Percentiles rank a stretch among this genome's conserved stretches.
These are phyloP conservation scores for Physocladia obscura DNA, from an alignment of 192 early-diverging fungal genomes.

Conservation along the genomic window DNA sequence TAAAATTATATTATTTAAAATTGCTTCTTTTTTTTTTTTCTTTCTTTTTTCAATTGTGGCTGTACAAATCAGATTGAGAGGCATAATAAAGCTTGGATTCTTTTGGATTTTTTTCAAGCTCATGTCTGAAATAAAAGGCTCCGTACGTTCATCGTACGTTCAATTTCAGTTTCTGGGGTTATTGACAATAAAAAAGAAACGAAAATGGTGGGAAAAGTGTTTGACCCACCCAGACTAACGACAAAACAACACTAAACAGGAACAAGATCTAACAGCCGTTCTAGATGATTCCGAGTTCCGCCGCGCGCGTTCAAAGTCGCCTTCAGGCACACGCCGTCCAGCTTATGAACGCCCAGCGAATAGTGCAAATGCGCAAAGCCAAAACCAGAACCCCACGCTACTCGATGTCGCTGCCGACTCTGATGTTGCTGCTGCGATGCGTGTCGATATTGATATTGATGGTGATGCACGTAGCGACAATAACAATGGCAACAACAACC, in stretches of 20 bases:
- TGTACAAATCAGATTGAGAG: too few relatives aligned
- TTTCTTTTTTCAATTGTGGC: too few relatives aligned
- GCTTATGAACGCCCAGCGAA: background rate
- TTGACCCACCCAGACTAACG: background rate
- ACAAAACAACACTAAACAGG: slow-evolving; percentile 19
- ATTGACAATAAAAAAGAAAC: background rate
- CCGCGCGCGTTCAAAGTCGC: slow-evolving; percentile 7
- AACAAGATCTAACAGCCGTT: slow-evolving; percentile 39
- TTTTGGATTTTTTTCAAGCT: too few relatives aligned
- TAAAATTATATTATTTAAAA: too few relatives aligned
- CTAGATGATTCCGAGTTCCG: slow-evolving; percentile 11
- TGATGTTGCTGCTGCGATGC: background rate
- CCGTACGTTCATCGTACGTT: too few relatives aligned
- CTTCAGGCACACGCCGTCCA: slow-evolving; percentile 5
- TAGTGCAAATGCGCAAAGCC: background rate
- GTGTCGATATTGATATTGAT: background rate
- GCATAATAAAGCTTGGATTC: too few relatives aligned
- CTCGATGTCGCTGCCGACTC: background rate
- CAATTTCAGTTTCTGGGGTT: too few relatives aligned
- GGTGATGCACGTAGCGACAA: background rate
- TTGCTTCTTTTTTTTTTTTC: too few relatives aligned
- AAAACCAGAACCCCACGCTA: background rate
- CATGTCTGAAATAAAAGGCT: too few relatives aligned
- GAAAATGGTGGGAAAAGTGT: too few relatives aligned
- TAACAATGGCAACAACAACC: background rate